Percentiles rank a stretch among this genome's conserved stretches.
Conservation (phyloP, 306 rosid species). For the Lathyrus sativus region DNA sequence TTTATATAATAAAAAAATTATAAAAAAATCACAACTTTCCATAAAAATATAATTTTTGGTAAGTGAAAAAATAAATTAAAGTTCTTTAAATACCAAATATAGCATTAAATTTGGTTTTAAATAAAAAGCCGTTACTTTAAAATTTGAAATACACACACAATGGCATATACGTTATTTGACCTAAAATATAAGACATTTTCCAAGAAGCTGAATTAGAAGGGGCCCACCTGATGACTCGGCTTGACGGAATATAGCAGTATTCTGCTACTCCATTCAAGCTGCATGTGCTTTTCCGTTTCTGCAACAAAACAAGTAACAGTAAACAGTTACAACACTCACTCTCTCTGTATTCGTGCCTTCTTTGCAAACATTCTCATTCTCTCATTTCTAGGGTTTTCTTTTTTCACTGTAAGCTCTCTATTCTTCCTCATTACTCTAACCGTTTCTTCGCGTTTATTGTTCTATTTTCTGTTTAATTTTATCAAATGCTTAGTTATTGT, state of each 20-base stretch:
- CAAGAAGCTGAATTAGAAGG: background rate
- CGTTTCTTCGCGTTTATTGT: background rate
- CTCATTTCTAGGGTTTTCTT: background rate
- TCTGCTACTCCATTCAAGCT: background rate
- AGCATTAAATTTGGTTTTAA: too few species aligned
- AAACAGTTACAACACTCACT: conserved; percentile 5
- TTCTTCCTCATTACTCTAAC: background rate
- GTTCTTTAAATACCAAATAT: too few species aligned
- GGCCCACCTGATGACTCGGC: background rate
- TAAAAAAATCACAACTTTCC: too few species aligned
- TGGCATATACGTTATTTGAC: conserved; percentile 10
- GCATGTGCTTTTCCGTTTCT: conserved; percentile 3
- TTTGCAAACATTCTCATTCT: background rate
- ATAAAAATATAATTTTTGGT: too few species aligned
- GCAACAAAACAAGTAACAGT: background rate
- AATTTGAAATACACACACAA: too few species aligned
- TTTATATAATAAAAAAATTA: too few species aligned
- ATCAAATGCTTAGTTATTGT: background rate
- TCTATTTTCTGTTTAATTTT: background rate
- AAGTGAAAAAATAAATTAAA: too few species aligned
- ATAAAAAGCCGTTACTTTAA: too few species aligned
- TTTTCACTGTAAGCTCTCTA: background rate
- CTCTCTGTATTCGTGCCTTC: conserved; percentile 1
- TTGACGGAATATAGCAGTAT: background rate
- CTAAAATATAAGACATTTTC: background rate